Conservation (phyloP, 768 basidiomycete species). For the Tylopilus balloui region DNA sequence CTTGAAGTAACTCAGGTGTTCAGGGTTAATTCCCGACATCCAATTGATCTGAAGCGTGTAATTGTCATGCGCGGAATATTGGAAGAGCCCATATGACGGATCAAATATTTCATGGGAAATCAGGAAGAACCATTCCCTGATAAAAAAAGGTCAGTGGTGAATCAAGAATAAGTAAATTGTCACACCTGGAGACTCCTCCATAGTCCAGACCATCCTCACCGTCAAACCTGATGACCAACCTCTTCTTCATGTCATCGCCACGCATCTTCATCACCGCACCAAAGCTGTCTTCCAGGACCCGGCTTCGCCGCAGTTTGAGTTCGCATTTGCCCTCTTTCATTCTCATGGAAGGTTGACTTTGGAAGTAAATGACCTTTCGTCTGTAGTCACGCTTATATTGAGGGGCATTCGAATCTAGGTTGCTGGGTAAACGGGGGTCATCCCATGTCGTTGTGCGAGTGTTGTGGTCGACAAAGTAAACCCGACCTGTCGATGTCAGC, state of each 20-base stretch:
- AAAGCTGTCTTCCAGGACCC: slow-evolving; percentile 86
- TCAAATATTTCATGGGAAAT: slow-evolving; percentile 81
- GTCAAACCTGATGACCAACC: slow-evolving; percentile 71
- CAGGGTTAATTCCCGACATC: slow-evolving; percentile 69
- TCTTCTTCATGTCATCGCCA: slow-evolving; percentile 64
- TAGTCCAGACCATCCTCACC: slow-evolving; percentile 79
- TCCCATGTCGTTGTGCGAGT: slow-evolving; percentile 90
- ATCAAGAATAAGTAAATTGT: not conserved
- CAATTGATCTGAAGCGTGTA: slow-evolving; percentile 81
- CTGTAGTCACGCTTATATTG: slow-evolving; percentile 94
- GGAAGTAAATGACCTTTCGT: slow-evolving; percentile 89
- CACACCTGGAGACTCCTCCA: slow-evolving; percentile 69
- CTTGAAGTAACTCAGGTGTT: slow-evolving; percentile 76
- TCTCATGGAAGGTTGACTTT: slow-evolving; percentile 83
- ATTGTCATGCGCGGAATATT: slow-evolving; percentile 76
- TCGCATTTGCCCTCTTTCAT: slow-evolving; percentile 78
- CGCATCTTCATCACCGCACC: slow-evolving; percentile 77
- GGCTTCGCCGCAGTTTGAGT: slow-evolving; percentile 72
- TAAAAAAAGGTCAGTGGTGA: slow-evolving; percentile 3
- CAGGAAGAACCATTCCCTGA: slow-evolving; percentile 83
- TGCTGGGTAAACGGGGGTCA: slow-evolving; percentile 80
- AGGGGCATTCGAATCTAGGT: slow-evolving; percentile 84
- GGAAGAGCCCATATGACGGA: slow-evolving; percentile 76
- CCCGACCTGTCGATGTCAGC: slow-evolving; percentile 73
- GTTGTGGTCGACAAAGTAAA: slow-evolving; percentile 94